Base-by-base conservation (phyloP, 208 protist species). In the Trypanosoma melophagium region DNA sequence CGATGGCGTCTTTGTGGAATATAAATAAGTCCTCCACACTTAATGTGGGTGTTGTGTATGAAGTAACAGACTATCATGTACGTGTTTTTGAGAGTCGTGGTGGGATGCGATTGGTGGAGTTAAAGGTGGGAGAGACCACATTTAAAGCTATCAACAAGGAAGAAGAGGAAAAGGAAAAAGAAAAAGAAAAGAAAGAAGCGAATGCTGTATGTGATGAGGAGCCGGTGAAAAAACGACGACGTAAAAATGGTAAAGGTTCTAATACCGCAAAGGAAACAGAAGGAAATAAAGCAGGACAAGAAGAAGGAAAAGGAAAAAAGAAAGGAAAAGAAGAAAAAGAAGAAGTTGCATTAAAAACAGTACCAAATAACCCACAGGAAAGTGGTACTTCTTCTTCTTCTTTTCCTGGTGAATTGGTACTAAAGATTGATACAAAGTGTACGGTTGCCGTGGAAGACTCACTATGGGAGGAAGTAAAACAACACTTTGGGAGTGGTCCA, bases 351-450 rank as follows among this genome's bases (percentile, higher is more conserved):
- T 22, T 19, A 17, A 66, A 58, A 41, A 25, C 25, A 13, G 14
- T 53, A 13, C 52, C 63, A 3, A 42, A 42, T 40, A 24, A 16
- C 7, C 49, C 52, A n/a, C 31, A 42, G 24, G 52, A 42, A 40
- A n/a, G n/a, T n/a, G n/a, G n/a, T n/a, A 24, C 40, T 45, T 47
- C 44, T 45, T 12, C 50, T 16, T 17, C 22, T 10, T 19, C 44
- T 7, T 50, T 71, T 28, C 67, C 79, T 5, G 80, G 87, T 0
- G 69, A 70, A 22, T 73, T 92, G 24, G 74, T 73, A 22, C 63
- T 96, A 12, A 90, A 91, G 66, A 89, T 97, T 19, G 92, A 97
- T 73, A 90, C 92, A 0, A 90, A 90, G 52, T 80, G 87, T 74
- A 95, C 87, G 17, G 69, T 97, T n/a, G 92, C 89, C 7, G 65